Conservation (phyloP, 202 grass and related monocot genomes). For the Panicum hallii region DNA sequence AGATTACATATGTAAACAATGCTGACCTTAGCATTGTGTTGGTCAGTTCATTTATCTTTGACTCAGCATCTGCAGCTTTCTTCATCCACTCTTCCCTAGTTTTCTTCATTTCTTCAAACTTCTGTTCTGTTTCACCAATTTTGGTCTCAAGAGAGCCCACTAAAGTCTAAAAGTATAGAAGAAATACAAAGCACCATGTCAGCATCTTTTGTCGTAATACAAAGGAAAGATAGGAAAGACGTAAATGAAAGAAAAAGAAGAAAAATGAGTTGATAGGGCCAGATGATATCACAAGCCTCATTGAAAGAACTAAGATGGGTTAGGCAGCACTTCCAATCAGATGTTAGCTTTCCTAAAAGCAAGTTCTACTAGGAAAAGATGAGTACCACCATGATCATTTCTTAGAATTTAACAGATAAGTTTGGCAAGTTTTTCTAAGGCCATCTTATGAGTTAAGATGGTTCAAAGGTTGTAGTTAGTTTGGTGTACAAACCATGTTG, state of each 20-base stretch:
- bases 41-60: constrained; percentile 72
- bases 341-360: constrained; percentile 27
- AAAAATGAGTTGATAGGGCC: constrained; percentile 20
- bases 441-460: background rate
- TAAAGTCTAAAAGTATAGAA: constrained; percentile 58
- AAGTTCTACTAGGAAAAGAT: constrained; percentile 6
- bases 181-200: constrained; percentile 16
- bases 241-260: background rate
- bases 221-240: constrained; percentile 1
- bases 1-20: constrained; percentile 26
- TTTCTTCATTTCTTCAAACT: constrained; percentile 86
- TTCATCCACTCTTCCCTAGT: constrained; percentile 70
- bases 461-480: constrained; percentile 8
- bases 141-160: constrained; percentile 85
- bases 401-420: constrained; percentile 22
- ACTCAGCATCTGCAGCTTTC: constrained; percentile 63
- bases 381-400: constrained; percentile 29
- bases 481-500: constrained; percentile 23
- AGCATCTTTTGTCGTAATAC: background rate
- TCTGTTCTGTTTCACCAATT: constrained; percentile 88
- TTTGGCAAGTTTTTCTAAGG: constrained; percentile 24
- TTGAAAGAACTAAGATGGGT: constrained; percentile 16
- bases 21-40: constrained; percentile 79
- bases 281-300: constrained; percentile 28
- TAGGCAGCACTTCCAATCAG: constrained; percentile 11